These are phyloP conservation scores for Gaertneriomyces semiglobifer DNA, from an alignment of 192 early-diverging fungal genomes.

Conservation along the genomic window DNA sequence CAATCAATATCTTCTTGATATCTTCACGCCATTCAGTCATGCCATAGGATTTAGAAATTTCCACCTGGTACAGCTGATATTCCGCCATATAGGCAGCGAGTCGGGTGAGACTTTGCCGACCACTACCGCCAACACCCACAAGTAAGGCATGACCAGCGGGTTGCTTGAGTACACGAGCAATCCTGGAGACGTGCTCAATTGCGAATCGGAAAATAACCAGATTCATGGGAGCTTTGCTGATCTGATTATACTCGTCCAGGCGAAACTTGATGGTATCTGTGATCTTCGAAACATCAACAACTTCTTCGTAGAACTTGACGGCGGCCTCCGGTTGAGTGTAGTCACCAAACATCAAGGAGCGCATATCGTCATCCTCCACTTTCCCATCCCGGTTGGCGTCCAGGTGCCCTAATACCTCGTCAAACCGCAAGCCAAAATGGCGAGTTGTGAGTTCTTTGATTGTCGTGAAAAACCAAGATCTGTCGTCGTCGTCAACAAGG, in stretches of 20 bases:
- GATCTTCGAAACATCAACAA: slow-evolving; percentile 41
- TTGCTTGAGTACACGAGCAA: slow-evolving; percentile 57
- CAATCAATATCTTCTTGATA: slow-evolving; percentile 52
- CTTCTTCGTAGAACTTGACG: slow-evolving; percentile 51
- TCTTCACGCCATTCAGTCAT: slow-evolving; percentile 60
- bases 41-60: slow-evolving; percentile 58
- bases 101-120: slow-evolving; percentile 53
- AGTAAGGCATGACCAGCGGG: slow-evolving; percentile 56
- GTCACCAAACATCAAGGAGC: slow-evolving; percentile 60
- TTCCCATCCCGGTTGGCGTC: slow-evolving; percentile 52
- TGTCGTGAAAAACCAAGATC: slow-evolving; percentile 52
- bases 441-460: slow-evolving; percentile 44
- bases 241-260: slow-evolving; percentile 59
- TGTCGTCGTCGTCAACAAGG: slow-evolving; percentile 53
- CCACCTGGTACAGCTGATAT: slow-evolving; percentile 54
- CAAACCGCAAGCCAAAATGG: slow-evolving; percentile 46
- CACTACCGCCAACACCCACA: slow-evolving; percentile 58
- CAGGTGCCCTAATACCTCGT: slow-evolving; percentile 47
- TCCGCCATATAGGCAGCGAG: slow-evolving; percentile 58
- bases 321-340: slow-evolving; percentile 51
- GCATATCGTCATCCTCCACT: slow-evolving; percentile 59
- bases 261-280: slow-evolving; percentile 50
- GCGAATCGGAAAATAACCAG: slow-evolving; percentile 61
- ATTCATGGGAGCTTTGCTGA: slow-evolving; percentile 56
- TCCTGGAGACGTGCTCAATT: slow-evolving; percentile 57